These are phyloP conservation scores for Begonia peltatifolia DNA, from an alignment of 306 rosid species.

Conservation along the genomic window DNA sequence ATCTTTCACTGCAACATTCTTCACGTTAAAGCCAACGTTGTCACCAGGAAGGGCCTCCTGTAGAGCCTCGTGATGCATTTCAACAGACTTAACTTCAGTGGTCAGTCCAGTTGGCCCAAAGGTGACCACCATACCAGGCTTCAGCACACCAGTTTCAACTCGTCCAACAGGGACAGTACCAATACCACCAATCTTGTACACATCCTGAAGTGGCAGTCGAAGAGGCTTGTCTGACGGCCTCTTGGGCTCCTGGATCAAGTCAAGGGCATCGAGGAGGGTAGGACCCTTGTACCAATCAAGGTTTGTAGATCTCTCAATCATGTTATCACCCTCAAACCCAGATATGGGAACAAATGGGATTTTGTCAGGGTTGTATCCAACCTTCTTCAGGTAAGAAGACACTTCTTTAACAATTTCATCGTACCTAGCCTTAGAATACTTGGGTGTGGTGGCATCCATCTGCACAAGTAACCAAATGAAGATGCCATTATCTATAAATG, in stretches of 20 bases:
- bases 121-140: constrained; percentile 2
- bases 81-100: background rate
- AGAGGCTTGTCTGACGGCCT: constrained; percentile 1
- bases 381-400: constrained; percentile 4
- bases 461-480: background rate
- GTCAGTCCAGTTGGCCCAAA: background rate
- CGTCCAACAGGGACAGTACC: background rate
- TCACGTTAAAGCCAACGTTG: background rate
- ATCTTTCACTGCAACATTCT: background rate
- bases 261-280: too few species aligned
- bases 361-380: too few species aligned
- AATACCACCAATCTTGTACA: constrained; percentile 3
- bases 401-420: constrained; percentile 8
- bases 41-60: constrained; percentile 2
- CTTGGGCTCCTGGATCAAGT: too few species aligned
- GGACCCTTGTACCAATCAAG: constrained; percentile 4
- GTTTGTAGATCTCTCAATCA: constrained; percentile 1
- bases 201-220: background rate
- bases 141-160: background rate
- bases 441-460: constrained; percentile 35
- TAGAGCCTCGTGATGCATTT: background rate
- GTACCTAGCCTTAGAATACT: constrained; percentile 31
- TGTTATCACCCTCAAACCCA: constrained; percentile 12
- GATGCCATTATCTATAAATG: too few species aligned
- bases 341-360: constrained; percentile 35